A percentile compares a stretch with the other conserved stretches of the same genome.
Evolutionary conservation across 2,329 filamentous ascomycete genomes (phyloP).

Genomic region (Verticillium nonalfalfae): DNA sequence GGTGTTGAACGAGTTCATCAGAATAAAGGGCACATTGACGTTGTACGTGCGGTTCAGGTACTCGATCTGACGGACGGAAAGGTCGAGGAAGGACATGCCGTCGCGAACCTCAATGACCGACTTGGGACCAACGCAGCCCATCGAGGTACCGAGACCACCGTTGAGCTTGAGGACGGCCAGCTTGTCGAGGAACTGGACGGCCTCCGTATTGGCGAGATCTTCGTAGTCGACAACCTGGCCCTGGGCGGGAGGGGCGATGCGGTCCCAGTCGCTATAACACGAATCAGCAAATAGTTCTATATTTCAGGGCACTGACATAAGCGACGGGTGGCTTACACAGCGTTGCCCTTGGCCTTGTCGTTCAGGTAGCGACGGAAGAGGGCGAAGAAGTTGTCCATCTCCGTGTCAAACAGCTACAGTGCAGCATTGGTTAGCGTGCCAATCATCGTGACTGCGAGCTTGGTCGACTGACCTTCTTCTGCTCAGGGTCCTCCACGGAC

Average conservation of each 20-base stretch:
- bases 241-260: constrained; percentile 87
- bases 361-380: constrained; percentile 98
- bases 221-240: constrained; percentile 95
- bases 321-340: constrained; percentile 50
- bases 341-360: constrained; percentile 97
- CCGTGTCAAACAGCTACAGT: constrained; percentile 81
- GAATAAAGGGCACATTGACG: constrained; percentile 94
- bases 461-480: constrained; percentile 66
- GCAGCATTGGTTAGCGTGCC: constrained; percentile 8
- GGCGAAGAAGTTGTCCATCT: constrained; percentile 99
- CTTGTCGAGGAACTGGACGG: constrained; percentile 92
- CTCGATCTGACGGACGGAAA: constrained; percentile 98
- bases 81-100: constrained; percentile 99
- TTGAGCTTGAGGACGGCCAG: constrained; percentile 98
- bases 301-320: not conserved
- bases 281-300: constrained; percentile 4
- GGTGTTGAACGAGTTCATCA: constrained; percentile 99
- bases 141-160: constrained; percentile 97
- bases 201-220: constrained; percentile 80
- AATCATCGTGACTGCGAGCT: not conserved
- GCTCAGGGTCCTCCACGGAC: constrained; percentile 72
- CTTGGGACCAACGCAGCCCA: constrained; percentile 99
- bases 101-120: constrained; percentile 99
- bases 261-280: constrained; percentile 76
- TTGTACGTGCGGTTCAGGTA: constrained; percentile 97